Conservation (phyloP, 2,329 filamentous ascomycete genomes). For the Exophiala sideris region DNA sequence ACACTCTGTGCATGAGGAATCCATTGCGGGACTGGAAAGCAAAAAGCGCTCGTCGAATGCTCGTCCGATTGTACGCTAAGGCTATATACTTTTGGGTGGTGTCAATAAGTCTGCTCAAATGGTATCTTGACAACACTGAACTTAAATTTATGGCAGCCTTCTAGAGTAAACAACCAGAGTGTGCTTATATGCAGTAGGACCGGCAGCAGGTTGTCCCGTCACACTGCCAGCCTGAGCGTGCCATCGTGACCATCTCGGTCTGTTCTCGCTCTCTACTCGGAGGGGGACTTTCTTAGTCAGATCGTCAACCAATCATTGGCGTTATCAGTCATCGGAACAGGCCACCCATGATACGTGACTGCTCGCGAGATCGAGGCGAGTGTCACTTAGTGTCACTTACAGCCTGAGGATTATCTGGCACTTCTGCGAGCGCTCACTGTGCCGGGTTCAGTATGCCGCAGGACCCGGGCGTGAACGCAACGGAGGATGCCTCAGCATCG, state of each 20-base stretch:
- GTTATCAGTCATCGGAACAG: too few species aligned
- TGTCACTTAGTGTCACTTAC: neutral
- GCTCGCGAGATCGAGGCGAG: too few species aligned
- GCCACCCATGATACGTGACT: too few species aligned
- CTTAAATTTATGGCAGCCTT: neutral
- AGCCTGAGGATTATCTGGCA: neutral
- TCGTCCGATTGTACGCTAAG: too few species aligned
- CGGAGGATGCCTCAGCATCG: neutral
- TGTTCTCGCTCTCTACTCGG: slow-evolving; percentile 18
- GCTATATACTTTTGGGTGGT: neutral
- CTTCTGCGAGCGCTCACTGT: neutral
- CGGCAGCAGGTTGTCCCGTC: neutral
- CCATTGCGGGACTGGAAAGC: slow-evolving; percentile 1
- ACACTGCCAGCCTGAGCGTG: neutral
- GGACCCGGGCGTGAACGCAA: neutral
- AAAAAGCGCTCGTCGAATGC: too few species aligned
- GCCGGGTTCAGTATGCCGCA: slow-evolving; percentile 2
- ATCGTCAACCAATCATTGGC: neutral
- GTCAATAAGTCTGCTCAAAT: neutral
- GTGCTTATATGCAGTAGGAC: neutral
- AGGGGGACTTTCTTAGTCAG: neutral
- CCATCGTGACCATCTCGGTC: slow-evolving; percentile 1
- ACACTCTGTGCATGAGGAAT: slow-evolving; percentile 25
- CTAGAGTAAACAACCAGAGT: neutral
- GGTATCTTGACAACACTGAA: too few species aligned